Evolutionary conservation across 1,284 basidiomycete species (phyloP).

Genomic region (Phaffia rhodozyma): DNA sequence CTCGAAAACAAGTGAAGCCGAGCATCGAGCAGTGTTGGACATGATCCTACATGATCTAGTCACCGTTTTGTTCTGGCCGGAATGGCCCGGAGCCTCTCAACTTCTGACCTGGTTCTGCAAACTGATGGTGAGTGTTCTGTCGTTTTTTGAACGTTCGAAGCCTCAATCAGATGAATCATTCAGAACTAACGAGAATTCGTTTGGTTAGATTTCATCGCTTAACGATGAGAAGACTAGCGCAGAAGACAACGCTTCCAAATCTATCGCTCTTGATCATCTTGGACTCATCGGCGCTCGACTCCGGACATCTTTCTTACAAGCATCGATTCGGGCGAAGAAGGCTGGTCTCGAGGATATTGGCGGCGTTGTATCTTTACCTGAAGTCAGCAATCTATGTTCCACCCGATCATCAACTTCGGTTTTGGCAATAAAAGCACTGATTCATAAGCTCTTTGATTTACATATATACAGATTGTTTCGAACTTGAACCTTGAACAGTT

Average conservation of each 20-base stretch:
- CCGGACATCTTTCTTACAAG: slow-evolving; percentile 37
- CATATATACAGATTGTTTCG: not conserved
- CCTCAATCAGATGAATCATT: not conserved
- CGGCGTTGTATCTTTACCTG: slow-evolving; percentile 28
- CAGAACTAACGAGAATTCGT: not conserved
- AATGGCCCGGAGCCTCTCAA: slow-evolving; percentile 87
- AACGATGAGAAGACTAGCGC: slow-evolving; percentile 63
- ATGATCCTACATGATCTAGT: slow-evolving; percentile 78
- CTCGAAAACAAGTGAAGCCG: slow-evolving; percentile 76
- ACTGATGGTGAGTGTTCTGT: slow-evolving; percentile 50
- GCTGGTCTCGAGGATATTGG: slow-evolving; percentile 3
- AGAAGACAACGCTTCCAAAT: slow-evolving; percentile 70
- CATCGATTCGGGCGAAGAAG: not conserved
- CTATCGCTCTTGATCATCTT: slow-evolving; percentile 80
- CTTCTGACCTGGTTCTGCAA: slow-evolving; percentile 64
- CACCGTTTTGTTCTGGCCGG: slow-evolving; percentile 80
- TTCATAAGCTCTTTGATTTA: not conserved
- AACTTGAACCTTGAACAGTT: too few relatives aligned
- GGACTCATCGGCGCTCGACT: slow-evolving; percentile 80
- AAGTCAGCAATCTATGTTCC: not conserved
- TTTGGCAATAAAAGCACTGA: not conserved
- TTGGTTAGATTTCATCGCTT: slow-evolving; percentile 52
- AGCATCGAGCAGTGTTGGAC: slow-evolving; percentile 82
- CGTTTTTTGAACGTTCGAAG: not conserved
- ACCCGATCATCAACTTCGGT: not conserved